Evolutionary conservation across 306 rosid genomes (phyloP).

Genomic region (Quercus rubra): DNA sequence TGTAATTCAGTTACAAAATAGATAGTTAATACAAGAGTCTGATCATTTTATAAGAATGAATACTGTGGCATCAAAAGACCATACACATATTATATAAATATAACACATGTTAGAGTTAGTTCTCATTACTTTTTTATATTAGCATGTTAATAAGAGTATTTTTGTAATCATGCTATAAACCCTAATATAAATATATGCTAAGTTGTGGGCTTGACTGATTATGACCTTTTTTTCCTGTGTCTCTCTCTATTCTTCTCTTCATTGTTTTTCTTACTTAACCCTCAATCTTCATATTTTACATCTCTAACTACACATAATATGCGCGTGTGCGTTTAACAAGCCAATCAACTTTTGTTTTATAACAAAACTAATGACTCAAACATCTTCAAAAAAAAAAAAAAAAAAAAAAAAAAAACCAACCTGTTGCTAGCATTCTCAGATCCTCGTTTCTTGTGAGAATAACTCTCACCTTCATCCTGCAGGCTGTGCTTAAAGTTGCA

Average conservation of each 20-base stretch:
- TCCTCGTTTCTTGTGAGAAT: conserved; percentile 41
- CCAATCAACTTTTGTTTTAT: not conserved
- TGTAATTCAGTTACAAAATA: conserved; percentile 41
- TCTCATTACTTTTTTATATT: no score
- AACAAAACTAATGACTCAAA: not conserved
- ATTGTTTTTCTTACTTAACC: no score
- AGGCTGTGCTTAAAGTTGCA: conserved; percentile 80
- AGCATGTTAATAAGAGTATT: no score
- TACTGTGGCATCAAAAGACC: conserved; percentile 3
- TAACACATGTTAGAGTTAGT: no score
- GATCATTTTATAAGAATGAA: conserved; percentile 8
- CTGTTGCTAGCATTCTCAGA: conserved; percentile 61
- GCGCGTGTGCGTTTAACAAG: not conserved
- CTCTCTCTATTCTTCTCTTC: no score
- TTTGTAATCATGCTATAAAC: no score
- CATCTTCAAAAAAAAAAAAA: conserved; percentile 14
- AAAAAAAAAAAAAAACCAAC: conserved; percentile 28
- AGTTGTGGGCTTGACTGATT: no score
- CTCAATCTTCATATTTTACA: no score
- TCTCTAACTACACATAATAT: no score
- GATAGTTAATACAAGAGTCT: conserved; percentile 21
- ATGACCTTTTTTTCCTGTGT: no score
- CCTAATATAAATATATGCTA: not conserved
- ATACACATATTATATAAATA: conserved; percentile 3
- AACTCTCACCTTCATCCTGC: conserved; percentile 60